These are phyloP conservation scores for Tilletia indica DNA, from an alignment of 1,284 basidiomycete species.

Conservation along the genomic window DNA sequence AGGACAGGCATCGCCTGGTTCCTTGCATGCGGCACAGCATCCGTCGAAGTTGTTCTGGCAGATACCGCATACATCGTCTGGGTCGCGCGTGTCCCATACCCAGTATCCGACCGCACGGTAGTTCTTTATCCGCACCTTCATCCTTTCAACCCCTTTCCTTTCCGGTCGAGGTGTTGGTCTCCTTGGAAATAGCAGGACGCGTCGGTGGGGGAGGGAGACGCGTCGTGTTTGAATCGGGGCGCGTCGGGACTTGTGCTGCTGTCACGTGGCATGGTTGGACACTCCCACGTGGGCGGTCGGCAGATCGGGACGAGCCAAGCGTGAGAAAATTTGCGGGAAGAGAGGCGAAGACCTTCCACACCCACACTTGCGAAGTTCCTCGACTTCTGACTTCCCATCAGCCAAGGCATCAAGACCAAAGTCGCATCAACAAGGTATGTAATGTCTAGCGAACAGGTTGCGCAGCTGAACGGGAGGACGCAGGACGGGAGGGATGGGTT, in stretches of 20 bases:
- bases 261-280: too few species aligned
- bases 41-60: constrained; percentile 56
- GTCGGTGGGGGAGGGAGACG: too few species aligned
- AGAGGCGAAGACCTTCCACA: constrained; percentile 20
- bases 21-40: constrained; percentile 50
- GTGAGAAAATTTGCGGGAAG: not conserved
- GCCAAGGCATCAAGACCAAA: constrained; percentile 18
- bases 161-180: not conserved
- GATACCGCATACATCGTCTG: constrained; percentile 55
- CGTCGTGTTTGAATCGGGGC: too few species aligned
- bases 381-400: constrained; percentile 15
- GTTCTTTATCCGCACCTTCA: constrained; percentile 53
- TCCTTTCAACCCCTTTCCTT: constrained; percentile 18
- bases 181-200: too few species aligned
- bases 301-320: too few species aligned
- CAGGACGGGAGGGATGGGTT: too few species aligned
- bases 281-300: too few species aligned
- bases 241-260: too few species aligned
- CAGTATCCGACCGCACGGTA: constrained; percentile 54
- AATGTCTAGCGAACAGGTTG: too few species aligned
- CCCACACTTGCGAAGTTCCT: constrained; percentile 19
- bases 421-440: not conserved
- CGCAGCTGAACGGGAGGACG: too few species aligned
- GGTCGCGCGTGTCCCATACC: constrained; percentile 55
- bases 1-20: constrained; percentile 51